A percentile compares a stretch with the other conserved stretches of the same genome.
These are phyloP conservation scores for Oxyria digyna DNA, from an alignment of 148 eudicot species.

Conservation along the genomic window DNA sequence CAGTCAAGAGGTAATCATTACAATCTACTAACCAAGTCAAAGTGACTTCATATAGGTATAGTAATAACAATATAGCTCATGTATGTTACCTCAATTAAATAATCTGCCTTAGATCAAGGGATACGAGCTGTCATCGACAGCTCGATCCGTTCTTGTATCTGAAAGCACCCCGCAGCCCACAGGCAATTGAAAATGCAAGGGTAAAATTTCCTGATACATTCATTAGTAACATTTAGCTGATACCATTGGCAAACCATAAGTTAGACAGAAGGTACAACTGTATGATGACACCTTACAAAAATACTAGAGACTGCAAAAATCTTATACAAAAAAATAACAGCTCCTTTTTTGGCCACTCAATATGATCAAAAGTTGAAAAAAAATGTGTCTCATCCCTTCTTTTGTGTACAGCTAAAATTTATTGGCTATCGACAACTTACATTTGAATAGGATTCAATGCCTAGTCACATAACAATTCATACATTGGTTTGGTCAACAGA, in stretches of 20 bases:
- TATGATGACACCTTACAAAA: neutral
- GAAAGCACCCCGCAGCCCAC: neutral
- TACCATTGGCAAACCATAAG: neutral
- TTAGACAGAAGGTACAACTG: neutral
- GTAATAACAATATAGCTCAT: neutral
- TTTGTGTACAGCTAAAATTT: neutral
- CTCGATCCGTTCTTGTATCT: constrained; percentile 7
- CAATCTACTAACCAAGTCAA: neutral
- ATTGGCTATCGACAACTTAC: neutral
- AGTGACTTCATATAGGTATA: neutral
- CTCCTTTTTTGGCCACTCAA: neutral
- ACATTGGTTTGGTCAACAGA: neutral
- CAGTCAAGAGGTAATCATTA: constrained; percentile 1
- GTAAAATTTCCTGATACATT: constrained; percentile 1
- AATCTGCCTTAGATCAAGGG: constrained; percentile 5
- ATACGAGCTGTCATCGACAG: constrained; percentile 5
- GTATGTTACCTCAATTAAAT: neutral
- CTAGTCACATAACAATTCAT: neutral
- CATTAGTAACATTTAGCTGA: neutral
- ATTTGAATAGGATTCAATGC: neutral
- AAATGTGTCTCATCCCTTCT: neutral
- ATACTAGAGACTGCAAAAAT: neutral
- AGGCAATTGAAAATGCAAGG: neutral
- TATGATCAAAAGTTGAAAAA: neutral
- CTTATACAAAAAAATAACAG: neutral